Conservation (phyloP, 108 stramenopile genomes). For the Cyclostephanos tholiformis region DNA sequence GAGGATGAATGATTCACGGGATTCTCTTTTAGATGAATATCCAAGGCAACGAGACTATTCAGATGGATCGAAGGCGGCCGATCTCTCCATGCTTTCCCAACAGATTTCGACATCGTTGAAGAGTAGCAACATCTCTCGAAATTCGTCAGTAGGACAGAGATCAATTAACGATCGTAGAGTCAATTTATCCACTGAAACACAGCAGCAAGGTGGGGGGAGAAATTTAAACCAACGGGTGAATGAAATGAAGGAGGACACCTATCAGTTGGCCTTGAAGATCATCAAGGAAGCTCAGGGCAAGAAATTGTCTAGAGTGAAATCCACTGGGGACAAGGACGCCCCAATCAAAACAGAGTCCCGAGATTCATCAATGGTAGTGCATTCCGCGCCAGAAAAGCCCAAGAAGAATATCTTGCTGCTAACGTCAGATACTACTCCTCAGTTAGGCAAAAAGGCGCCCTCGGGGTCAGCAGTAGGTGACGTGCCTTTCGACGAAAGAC, state of each 20-base stretch:
- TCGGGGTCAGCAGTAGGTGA: background rate
- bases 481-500: background rate
- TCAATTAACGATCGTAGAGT: background rate
- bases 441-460: background rate
- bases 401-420: background rate
- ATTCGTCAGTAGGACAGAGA: background rate
- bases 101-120: background rate
- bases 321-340: background rate
- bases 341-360: background rate
- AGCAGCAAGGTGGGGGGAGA: background rate
- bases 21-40: background rate
- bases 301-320: background rate
- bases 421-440: background rate
- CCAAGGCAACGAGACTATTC: constrained; percentile 2
- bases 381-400: background rate
- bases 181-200: background rate
- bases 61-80: constrained; percentile 3
- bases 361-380: background rate
- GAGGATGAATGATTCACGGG: background rate
- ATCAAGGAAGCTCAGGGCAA: constrained; percentile 9
- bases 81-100: constrained; percentile 5
- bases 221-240: background rate
- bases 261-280: constrained; percentile 2
- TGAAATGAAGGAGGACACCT: background rate
- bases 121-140: background rate